Conservation (phyloP, 2,329 filamentous ascomycete species). For the Xylaria sp. region DNA sequence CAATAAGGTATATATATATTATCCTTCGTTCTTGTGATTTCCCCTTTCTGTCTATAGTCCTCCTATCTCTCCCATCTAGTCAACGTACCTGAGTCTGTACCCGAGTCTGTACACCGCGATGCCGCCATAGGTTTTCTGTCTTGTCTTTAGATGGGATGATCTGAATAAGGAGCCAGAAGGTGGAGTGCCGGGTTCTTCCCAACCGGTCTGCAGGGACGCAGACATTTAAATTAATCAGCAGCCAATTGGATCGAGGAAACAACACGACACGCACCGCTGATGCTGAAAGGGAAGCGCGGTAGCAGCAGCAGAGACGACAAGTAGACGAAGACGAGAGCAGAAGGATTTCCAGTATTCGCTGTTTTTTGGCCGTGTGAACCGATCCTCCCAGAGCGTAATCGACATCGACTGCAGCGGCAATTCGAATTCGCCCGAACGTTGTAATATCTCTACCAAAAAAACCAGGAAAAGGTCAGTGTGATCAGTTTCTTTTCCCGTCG, state of each 20-base stretch:
- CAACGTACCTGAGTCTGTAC: conserved; percentile 23
- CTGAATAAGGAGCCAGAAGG: conserved; percentile 33
- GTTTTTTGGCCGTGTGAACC: conserved; percentile 9
- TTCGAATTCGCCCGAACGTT: conserved; percentile 15
- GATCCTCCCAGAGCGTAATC: conserved; percentile 20
- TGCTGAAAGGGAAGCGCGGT: conserved; percentile 40
- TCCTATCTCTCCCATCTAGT: neutral
- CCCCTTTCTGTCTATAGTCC: conserved; percentile 15
- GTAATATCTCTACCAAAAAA: conserved; percentile 20
- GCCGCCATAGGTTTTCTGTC: conserved; percentile 22
- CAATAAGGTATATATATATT: conserved; percentile 55
- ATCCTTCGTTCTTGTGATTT: no score
- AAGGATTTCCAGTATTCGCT: conserved; percentile 31
- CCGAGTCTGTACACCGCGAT: conserved; percentile 6
- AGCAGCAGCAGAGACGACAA: no score
- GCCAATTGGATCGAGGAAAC: conserved; percentile 45
- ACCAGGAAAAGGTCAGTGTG: conserved; percentile 34
- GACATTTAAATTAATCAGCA: conserved; percentile 43
- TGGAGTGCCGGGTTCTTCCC: conserved; percentile 38
- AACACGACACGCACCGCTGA: conserved; percentile 39
- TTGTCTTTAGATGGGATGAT: conserved; percentile 25
- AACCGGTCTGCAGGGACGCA: conserved; percentile 43
- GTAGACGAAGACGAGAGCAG: conserved; percentile 38
- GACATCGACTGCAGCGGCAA: conserved; percentile 25
- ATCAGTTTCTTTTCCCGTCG: conserved; percentile 25